Evolutionary conservation across 441 rosid species (phyloP), one percentile per base, ranked within the genome.

Genomic region (Arabidopsis lyrata): DNA sequence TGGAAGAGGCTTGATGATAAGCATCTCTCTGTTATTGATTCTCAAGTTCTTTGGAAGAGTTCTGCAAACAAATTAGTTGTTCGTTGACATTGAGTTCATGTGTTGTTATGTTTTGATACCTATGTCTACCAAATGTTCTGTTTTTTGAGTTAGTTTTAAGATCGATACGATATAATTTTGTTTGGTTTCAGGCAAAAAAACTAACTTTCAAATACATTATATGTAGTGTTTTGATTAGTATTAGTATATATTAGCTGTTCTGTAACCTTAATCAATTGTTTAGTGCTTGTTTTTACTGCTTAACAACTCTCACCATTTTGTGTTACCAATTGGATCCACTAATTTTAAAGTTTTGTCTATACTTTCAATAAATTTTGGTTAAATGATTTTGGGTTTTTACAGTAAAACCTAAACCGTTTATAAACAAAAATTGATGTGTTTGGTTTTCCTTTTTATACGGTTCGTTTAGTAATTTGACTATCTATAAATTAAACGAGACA

Each of bases 1-100:
- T 90, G 96, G 96, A 92, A 92, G 78, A 88, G 93, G 59, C 91
- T 90, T 61, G 98, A 92, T 80, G 93, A 90, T 85, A 41, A 58
- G 59, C 60, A 69, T 62, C 88, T 89, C 56, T 82, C 98, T 68
- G 78, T 74, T 53, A 72, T 86, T 41, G 95, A 90, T 69, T 74
- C 80, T 62, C 83, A 80, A 62, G 84, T 84, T 79, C 93, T 93
- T 71, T 93, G 96, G 96, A 86, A 80, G 83, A 89, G 63, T 66
- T 73, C 73, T 29, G 74, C 78, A 36, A 52, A 81, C 48, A 82
- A 85, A 78, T 85, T 69, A 47, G 41, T 60, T 71, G 5, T 22
- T 27, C 44, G 3, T 29, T 66, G 92, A 49, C 49, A 56, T 36
- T 65, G 72, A 74, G 2, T 74, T 4, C 10, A 15, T 64, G 57